Conservation (phyloP, 805 yeast species). For the Candida nemodendra region DNA sequence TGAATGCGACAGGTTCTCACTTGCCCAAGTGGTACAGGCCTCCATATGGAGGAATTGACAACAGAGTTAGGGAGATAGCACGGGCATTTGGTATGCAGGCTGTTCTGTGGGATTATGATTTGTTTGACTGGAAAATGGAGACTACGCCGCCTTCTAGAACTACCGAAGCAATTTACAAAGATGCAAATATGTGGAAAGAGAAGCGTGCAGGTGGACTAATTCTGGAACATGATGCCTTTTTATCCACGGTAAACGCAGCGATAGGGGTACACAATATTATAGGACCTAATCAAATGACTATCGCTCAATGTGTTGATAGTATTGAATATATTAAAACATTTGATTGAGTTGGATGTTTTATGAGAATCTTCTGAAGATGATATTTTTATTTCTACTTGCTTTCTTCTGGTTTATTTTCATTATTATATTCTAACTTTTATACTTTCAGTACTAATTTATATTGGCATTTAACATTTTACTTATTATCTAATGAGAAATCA, state of each 20-base stretch:
- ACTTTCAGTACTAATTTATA: too few species aligned
- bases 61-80: conserved; percentile 75
- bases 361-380: too few species aligned
- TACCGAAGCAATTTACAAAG: conserved; percentile 51
- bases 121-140: conserved; percentile 84
- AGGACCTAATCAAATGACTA: conserved; percentile 65
- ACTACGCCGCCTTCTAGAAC: conserved; percentile 44
- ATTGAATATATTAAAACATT: conserved; percentile 51
- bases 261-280: conserved; percentile 54
- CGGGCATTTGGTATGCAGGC: conserved; percentile 84
- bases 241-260: conserved; percentile 67
- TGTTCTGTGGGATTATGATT: conserved; percentile 89
- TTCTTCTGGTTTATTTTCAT: too few species aligned
- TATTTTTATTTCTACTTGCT: too few species aligned
- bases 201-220: conserved; percentile 57
- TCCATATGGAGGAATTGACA: conserved; percentile 93
- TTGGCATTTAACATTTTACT: too few species aligned
- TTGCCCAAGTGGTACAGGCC: conserved; percentile 94
- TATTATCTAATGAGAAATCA: too few species aligned
- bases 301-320: conserved; percentile 75
- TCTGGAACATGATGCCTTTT: conserved; percentile 80
- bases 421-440: too few species aligned
- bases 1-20: conserved; percentile 89
- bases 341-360: conserved; percentile 5
- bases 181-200: conserved; percentile 52